Base-by-base conservation (phyloP, 2,329 filamentous ascomycete genomes). In the Aspergillaceae sp. region DNA sequence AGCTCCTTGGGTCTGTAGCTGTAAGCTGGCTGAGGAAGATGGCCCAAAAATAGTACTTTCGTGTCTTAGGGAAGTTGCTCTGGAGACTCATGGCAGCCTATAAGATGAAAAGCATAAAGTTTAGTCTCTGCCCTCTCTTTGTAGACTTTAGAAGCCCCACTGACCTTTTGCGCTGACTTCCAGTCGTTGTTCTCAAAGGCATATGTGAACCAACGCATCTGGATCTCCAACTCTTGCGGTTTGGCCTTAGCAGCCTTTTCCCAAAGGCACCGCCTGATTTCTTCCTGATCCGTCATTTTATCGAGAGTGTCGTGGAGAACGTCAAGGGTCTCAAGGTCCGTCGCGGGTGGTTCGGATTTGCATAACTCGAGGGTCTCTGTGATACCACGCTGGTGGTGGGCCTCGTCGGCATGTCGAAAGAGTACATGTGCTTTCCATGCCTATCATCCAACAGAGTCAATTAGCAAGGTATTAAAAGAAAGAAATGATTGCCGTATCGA, bases 1-100 rank as follows among this genome's bases (percentile, higher is more conserved):
- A 67, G 45, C 62, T 65, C 11, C 53, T 47, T 7, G 56, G 40
- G 46, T 70, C 64, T 28, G 59, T 51, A 10, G 68, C 57, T 37
- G 73, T 60, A 40, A 74, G 56, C 47, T 72, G 63, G 48, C 66
- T 71, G 52, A 71, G 62, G 47, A 75, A 66, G 29, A 74, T 72
- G 28, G 71, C 71, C 69, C 71, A 74, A 51, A 74, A 71, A 48
- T 73, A 69, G 52, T 73, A 74, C 41, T 72, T 66, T 40, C 72
- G 64, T 27, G 68, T 64, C 49, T 68, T 69, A 1, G 72, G 69
- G 47, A 74, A 75, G 46, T 73, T 72, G 52, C 67, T 74, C 51
- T 72, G 69, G 37, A 74, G 67, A 48, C 66, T 68, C 71, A 74
- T 74, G 40, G 71, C 67, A 48, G 72, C 72, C 71, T 74, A 51